phyloP scores from a whole-genome alignment of 2,329 filamentous ascomycete species.

The Fusarium solani-melongenae region DNA sequence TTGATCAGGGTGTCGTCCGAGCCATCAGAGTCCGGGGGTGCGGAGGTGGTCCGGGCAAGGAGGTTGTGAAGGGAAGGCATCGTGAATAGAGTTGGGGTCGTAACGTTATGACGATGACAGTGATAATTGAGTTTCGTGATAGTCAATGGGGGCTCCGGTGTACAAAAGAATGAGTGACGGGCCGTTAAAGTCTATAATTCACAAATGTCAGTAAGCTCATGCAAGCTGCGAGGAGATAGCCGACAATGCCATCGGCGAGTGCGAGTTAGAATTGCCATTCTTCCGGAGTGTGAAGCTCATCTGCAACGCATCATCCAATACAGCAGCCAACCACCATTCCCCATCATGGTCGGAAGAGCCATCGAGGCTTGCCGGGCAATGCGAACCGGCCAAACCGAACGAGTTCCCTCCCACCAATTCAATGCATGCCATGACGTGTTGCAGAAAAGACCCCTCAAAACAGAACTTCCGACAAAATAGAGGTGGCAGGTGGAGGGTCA shows the following conservation, averaged over 20 bases:
- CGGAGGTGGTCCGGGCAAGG: constrained; percentile 31
- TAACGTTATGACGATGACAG: constrained; percentile 14
- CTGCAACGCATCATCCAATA: constrained; percentile 38
- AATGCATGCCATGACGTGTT: constrained; percentile 38
- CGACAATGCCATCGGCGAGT: constrained; percentile 15
- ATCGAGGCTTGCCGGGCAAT: constrained; percentile 7
- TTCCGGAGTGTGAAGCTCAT: constrained; percentile 7
- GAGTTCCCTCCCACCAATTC: constrained; percentile 30
- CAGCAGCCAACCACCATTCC: constrained; percentile 36
- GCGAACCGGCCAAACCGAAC: constrained; percentile 23
- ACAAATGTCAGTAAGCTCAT: constrained; percentile 34
- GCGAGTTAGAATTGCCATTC: constrained; percentile 3
- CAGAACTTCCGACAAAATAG: constrained; percentile 19
- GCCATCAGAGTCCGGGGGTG: constrained; percentile 54
- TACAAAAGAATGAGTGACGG: constrained; percentile 33
- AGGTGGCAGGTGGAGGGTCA: constrained; percentile 38
- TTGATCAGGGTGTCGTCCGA: constrained; percentile 73
- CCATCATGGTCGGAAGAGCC: constrained; percentile 19
- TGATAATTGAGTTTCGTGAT: constrained; percentile 24
- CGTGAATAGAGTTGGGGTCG: constrained; percentile 32
- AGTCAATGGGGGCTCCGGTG: constrained; percentile 32
- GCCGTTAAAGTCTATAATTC: constrained; percentile 32
- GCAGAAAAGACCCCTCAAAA: constrained; percentile 26
- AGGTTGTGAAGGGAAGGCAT: constrained; percentile 43
- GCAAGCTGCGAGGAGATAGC: background rate